phyloP scores from a whole-genome alignment of 2,329 filamentous ascomycete genomes.

The Coccinonectria pachysandricola region DNA sequence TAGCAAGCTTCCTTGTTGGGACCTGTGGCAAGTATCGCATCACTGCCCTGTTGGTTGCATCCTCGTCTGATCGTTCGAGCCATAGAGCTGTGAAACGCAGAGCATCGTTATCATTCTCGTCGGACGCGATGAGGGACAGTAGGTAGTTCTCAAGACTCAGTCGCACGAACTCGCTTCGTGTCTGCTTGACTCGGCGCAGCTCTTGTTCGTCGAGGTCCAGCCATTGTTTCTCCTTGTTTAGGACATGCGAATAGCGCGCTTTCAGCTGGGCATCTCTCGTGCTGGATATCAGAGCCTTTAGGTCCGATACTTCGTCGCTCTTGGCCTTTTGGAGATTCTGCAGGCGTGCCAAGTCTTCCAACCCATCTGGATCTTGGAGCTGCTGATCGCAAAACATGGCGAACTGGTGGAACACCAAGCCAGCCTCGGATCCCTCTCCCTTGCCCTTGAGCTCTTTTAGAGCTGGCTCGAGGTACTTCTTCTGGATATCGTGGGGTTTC shows the following conservation, averaged over 20 bases:
- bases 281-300: constrained; percentile 49
- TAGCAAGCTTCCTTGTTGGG: constrained; percentile 82
- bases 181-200: constrained; percentile 65
- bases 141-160: constrained; percentile 91
- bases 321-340: constrained; percentile 72
- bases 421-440: constrained; percentile 60
- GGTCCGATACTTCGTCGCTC: constrained; percentile 65
- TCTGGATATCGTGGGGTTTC: constrained; percentile 82
- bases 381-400: constrained; percentile 93
- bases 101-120: constrained; percentile 80
- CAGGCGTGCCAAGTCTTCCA: constrained; percentile 76
- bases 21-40: constrained; percentile 59
- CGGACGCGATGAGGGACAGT: constrained; percentile 70
- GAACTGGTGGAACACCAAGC: constrained; percentile 88
- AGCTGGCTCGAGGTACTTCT: constrained; percentile 74
- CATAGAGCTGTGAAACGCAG: constrained; percentile 89
- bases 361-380: constrained; percentile 71
- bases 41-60: constrained; percentile 69
- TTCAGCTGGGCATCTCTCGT: constrained; percentile 42
- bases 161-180: constrained; percentile 71
- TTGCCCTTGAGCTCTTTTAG: constrained; percentile 68
- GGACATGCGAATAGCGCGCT: constrained; percentile 47
- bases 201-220: constrained; percentile 84
- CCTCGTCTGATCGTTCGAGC: constrained; percentile 75
- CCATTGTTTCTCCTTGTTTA: constrained; percentile 73